Evolutionary conservation across 1,139 yeast species (phyloP).

Genomic region (Candida sanyaensis): DNA sequence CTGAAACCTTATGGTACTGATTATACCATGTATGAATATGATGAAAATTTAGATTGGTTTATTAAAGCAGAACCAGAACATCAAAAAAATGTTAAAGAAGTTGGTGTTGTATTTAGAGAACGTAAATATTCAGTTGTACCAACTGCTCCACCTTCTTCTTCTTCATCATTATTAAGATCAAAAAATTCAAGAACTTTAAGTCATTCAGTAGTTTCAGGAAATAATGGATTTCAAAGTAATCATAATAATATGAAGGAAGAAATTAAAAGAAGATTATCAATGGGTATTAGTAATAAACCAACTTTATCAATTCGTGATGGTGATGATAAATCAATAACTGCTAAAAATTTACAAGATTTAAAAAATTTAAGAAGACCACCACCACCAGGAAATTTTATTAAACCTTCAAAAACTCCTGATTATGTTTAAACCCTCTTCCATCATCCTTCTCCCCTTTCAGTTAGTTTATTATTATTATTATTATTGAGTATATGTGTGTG

Average conservation of each 20-base stretch:
- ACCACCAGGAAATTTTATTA: not conserved
- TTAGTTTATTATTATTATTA: no score
- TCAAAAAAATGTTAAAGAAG: slow-evolving; percentile 60
- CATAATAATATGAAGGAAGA: slow-evolving; percentile 2
- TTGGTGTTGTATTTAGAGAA: slow-evolving; percentile 65
- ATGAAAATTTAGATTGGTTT: slow-evolving; percentile 79
- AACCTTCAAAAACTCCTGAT: slow-evolving; percentile 1
- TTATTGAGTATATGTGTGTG: no score
- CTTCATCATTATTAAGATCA: no score
- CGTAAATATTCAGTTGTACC: slow-evolving; percentile 73
- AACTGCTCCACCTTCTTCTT: slow-evolving; percentile 64
- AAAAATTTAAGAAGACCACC: slow-evolving; percentile 19
- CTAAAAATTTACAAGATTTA: slow-evolving; percentile 18
- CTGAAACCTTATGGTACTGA: slow-evolving; percentile 95
- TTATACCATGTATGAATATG: slow-evolving; percentile 85
- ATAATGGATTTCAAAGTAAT: not conserved
- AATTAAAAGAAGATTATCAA: slow-evolving; percentile 21
- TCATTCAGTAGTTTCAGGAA: not conserved
- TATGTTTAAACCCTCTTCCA: not conserved
- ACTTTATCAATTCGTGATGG: slow-evolving; percentile 9
- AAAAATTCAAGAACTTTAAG: slow-evolving; percentile 3
- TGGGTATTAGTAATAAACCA: slow-evolving; percentile 14
- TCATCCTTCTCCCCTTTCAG: no score
- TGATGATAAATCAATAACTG: slow-evolving; percentile 14
- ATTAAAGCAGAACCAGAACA: slow-evolving; percentile 69